Conservation (phyloP, 2,329 filamentous ascomycete genomes). For the Fusarium floridanum region DNA sequence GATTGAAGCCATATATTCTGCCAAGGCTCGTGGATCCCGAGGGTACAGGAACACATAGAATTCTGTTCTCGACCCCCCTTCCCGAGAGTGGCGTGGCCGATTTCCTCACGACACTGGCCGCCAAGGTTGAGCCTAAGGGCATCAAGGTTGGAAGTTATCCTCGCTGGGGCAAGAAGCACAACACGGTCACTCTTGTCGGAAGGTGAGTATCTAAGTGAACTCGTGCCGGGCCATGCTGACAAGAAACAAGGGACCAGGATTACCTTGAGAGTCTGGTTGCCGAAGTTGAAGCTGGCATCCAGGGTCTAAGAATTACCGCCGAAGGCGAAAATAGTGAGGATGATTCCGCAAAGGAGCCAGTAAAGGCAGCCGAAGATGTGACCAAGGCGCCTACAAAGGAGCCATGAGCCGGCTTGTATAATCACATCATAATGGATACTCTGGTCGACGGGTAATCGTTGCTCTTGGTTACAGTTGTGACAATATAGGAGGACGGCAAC, state of each 20-base stretch:
- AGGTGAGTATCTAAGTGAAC: constrained; percentile 55
- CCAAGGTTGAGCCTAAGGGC: constrained; percentile 77
- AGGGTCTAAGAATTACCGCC: constrained; percentile 75
- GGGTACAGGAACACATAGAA: constrained; percentile 81
- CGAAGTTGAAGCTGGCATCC: constrained; percentile 82
- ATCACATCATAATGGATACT: not conserved
- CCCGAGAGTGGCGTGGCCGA: constrained; percentile 87
- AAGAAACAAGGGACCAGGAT: constrained; percentile 72
- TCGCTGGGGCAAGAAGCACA: constrained; percentile 86
- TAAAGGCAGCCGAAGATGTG: constrained; percentile 21
- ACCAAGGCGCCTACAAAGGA: constrained; percentile 26
- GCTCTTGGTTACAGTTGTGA: not conserved
- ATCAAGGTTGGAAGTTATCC: constrained; percentile 98
- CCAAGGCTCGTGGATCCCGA: constrained; percentile 83
- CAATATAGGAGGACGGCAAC: constrained; percentile 10
- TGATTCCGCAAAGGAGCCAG: constrained; percentile 48
- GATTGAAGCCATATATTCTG: constrained; percentile 77
- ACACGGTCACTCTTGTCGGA: constrained; percentile 90
- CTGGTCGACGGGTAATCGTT: not conserved
- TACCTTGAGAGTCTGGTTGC: constrained; percentile 83
- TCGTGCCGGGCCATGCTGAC: constrained; percentile 27
- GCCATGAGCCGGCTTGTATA: constrained; percentile 11
- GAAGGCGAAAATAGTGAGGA: constrained; percentile 80
- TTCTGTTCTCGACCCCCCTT: constrained; percentile 89
- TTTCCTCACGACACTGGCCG: constrained; percentile 85